Base-by-base conservation (phyloP, 2,329 filamentous ascomycete genomes). In the Meredithiella fracta region DNA sequence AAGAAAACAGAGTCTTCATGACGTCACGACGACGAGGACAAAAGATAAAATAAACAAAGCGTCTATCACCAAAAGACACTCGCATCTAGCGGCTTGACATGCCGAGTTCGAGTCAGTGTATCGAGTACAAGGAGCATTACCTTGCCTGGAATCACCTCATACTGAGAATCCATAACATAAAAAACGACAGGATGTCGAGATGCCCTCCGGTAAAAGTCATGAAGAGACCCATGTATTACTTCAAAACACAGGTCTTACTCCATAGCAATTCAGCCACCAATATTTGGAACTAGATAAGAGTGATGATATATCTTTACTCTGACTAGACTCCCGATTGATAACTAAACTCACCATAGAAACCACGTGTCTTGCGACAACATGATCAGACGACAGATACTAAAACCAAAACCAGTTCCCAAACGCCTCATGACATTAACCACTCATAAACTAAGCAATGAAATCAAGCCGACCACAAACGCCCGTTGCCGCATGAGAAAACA, bases 91-190 rank as follows among this genome's bases (percentile, higher is more conserved):
- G 15, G 14, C 6, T 22, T 38, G n/a, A n/a, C 38, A 40, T 5
- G 51, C 37, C 31, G 34, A 42, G 14, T 42, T 42, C 38, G 6
- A 51, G 25, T 23, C 47, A 26, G 29, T 8, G 23, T 11, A 20
- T 53, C 26, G 34, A 51, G 56, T 58, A 47, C 56, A 58, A 58
- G 47, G 56, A 58, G 56, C 56, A 58, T 54, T 58, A 58, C 56
- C 56, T 47, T 55, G 56, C 53, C 56, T 51, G 34, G 17, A 15
- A 34, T 11, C 47, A 14, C 22, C 15, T 51, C 15, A n/a, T 25
- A 26, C 26, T 15, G 14, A 15, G 25, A n/a, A 51, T 15, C 14
- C 22, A 14, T 20, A 3, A 51, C 38, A 15, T n/a, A 5, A 6
- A 42, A 20, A 5, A 42, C 17, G 5, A 5, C 38, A 42, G 17